Conservation (phyloP, 116 monocot genomes). For the Cymodocea nodosa region DNA sequence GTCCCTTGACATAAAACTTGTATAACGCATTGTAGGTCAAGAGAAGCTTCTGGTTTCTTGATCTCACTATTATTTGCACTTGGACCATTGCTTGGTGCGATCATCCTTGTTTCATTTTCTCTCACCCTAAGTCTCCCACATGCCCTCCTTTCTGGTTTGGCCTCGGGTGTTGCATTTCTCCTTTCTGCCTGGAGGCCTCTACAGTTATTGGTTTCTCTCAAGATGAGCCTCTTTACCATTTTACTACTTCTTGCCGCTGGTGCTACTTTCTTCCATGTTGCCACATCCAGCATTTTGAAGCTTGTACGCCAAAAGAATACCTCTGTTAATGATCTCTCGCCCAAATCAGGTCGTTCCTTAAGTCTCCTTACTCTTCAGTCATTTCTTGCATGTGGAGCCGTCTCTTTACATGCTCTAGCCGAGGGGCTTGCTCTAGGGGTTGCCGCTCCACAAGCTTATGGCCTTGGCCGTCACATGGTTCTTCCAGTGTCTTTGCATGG, state of each 20-base stretch:
- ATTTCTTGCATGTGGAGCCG: conserved; percentile 67
- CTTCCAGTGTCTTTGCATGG: conserved; percentile 90
- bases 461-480: conserved; percentile 83
- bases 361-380: conserved; percentile 73
- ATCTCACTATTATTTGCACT: conserved; percentile 78
- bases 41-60: conserved; percentile 69
- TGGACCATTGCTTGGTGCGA: conserved; percentile 79
- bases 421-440: conserved; percentile 92
- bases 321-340: conserved; percentile 33
- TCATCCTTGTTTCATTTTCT: conserved; percentile 48
- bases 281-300: conserved; percentile 36
- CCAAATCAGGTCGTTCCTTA: conserved; percentile 29
- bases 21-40: no score
- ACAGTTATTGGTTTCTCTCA: conserved; percentile 55
- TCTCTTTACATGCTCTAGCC: conserved; percentile 68
- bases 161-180: conserved; percentile 75
- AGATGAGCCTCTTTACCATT: conserved; percentile 53
- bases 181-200: conserved; percentile 85
- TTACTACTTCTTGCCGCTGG: conserved; percentile 37
- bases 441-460: conserved; percentile 85
- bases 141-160: conserved; percentile 66
- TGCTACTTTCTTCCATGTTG: conserved; percentile 28
- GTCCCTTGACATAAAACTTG: conserved; percentile 5
- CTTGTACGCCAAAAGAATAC: conserved; percentile 40
- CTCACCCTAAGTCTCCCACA: conserved; percentile 49